These are phyloP conservation scores for Groenewaldozyma auringiensis DNA, from an alignment of 1,139 yeast species.

Conservation along the genomic window DNA sequence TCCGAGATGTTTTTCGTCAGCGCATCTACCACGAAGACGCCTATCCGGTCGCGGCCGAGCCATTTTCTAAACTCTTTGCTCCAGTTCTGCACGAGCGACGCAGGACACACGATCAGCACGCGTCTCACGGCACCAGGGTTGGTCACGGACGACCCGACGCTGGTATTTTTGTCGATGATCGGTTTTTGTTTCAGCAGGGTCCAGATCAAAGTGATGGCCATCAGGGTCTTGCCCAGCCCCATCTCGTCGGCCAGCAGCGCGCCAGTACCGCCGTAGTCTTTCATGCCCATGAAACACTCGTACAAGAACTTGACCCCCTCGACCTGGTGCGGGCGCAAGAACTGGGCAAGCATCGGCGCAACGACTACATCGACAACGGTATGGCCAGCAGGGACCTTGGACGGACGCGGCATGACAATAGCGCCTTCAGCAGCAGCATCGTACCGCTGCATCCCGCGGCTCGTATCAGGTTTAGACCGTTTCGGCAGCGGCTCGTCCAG, in stretches of 20 bases:
- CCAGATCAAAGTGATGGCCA: slow-evolving; percentile 79
- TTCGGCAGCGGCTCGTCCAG: neutral
- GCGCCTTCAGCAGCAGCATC: slow-evolving; percentile 38
- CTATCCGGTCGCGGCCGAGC: slow-evolving; percentile 61
- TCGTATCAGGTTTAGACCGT: slow-evolving; percentile 28
- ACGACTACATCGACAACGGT: slow-evolving; percentile 49
- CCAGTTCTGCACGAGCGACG: slow-evolving; percentile 85
- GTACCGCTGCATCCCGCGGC: slow-evolving; percentile 12
- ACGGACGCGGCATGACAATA: slow-evolving; percentile 40
- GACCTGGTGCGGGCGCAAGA: slow-evolving; percentile 72
- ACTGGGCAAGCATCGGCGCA: slow-evolving; percentile 54
- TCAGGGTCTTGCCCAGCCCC: slow-evolving; percentile 93
- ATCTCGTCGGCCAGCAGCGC: slow-evolving; percentile 91
- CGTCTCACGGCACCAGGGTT: slow-evolving; percentile 43
- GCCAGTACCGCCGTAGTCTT: slow-evolving; percentile 52
- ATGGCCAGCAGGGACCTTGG: slow-evolving; percentile 10
- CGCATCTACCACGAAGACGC: slow-evolving; percentile 30
- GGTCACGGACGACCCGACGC: slow-evolving; percentile 18
- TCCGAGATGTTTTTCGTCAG: slow-evolving; percentile 47
- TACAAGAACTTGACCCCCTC: slow-evolving; percentile 78
- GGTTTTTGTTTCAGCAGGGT: slow-evolving; percentile 76
- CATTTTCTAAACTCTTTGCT: slow-evolving; percentile 80
- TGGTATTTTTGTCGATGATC: slow-evolving; percentile 8
- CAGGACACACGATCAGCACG: slow-evolving; percentile 83
- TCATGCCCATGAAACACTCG: slow-evolving; percentile 69